phyloP scores from a whole-genome alignment of 371 early-diverging fungal species.

The Mortierella sp. region DNA sequence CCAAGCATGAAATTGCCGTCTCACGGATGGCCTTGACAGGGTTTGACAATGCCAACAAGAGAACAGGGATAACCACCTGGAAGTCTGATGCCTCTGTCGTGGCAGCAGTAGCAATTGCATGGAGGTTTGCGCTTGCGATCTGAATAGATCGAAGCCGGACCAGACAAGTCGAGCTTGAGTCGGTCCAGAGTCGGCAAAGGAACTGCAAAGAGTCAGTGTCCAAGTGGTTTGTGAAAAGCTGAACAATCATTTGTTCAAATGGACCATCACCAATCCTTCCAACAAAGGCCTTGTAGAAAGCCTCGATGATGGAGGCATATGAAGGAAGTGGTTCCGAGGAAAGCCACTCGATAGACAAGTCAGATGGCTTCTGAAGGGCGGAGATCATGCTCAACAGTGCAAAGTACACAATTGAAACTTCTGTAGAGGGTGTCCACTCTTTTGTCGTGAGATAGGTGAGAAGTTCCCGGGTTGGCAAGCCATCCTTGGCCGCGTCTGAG shows the following conservation, averaged over 20 bases:
- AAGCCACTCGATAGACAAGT: conserved; percentile 36
- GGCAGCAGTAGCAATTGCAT: conserved; percentile 54
- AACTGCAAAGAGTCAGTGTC: conserved; percentile 70
- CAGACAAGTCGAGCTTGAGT: conserved; percentile 42
- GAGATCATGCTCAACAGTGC: conserved; percentile 47
- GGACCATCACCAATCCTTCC: conserved; percentile 55
- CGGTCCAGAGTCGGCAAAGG: conserved; percentile 70
- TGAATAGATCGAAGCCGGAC: conserved; percentile 72
- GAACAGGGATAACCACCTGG: conserved; percentile 82
- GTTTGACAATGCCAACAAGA: conserved; percentile 75
- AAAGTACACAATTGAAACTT: conserved; percentile 37
- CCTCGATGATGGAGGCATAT: conserved; percentile 32
- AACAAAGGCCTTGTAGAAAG: conserved; percentile 60
- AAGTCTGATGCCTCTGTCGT: conserved; percentile 64
- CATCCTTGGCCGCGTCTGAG: conserved; percentile 29
- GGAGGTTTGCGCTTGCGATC: conserved; percentile 68
- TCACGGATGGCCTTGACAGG: conserved; percentile 63
- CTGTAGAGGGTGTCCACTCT: conserved; percentile 32
- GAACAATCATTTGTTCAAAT: conserved; percentile 64
- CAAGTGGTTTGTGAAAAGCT: conserved; percentile 66
- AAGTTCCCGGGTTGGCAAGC: conserved; percentile 36
- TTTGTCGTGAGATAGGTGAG: conserved; percentile 42
- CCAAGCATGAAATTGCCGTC: conserved; percentile 65
- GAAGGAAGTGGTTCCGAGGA: conserved; percentile 29
- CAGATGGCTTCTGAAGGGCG: conserved; percentile 43